A percentile compares a stretch with the other conserved stretches of the same genome.
Evolutionary conservation across 352 stramenopile genomes (phyloP).

Genomic region (Phytopythium kandeliae): DNA sequence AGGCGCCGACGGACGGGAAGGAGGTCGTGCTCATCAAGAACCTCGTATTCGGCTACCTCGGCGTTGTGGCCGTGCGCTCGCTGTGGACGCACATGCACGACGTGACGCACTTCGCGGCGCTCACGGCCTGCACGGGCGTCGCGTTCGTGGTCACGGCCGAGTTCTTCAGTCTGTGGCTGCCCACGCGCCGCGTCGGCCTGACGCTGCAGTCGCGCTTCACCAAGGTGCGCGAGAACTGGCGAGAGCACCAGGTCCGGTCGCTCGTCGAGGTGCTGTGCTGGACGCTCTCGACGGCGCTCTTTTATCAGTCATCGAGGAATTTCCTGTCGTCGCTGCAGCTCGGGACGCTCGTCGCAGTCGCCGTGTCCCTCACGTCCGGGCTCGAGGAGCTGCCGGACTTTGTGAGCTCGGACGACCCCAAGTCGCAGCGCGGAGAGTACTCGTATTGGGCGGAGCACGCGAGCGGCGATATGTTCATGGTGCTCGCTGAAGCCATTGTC

Average conservation of each 20-base stretch:
- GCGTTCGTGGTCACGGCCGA: slow-evolving; percentile 70
- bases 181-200: slow-evolving; percentile 57
- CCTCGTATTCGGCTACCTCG: slow-evolving; percentile 70
- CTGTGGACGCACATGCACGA: slow-evolving; percentile 67
- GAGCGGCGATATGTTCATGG: slow-evolving; percentile 37
- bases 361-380: slow-evolving; percentile 39
- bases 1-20: slow-evolving; percentile 55
- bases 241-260: slow-evolving; percentile 41
- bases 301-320: slow-evolving; percentile 53
- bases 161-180: slow-evolving; percentile 77
- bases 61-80: slow-evolving; percentile 51
- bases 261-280: slow-evolving; percentile 61
- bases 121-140: slow-evolving; percentile 59
- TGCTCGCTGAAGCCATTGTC: slow-evolving; percentile 29
- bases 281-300: slow-evolving; percentile 41
- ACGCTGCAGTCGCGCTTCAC: slow-evolving; percentile 77
- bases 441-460: slow-evolving; percentile 54
- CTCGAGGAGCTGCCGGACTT: slow-evolving; percentile 56
- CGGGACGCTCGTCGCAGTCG: slow-evolving; percentile 49
- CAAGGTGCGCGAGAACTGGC: slow-evolving; percentile 50
- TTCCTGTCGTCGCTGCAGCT: slow-evolving; percentile 45
- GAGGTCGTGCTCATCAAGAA: slow-evolving; percentile 75
- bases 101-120: slow-evolving; percentile 62
- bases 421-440: slow-evolving; percentile 25
- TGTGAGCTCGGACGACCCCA: slow-evolving; percentile 29